phyloP scores from a whole-genome alignment of 2,329 filamentous ascomycete species.

The Chaetomium globosum region DNA sequence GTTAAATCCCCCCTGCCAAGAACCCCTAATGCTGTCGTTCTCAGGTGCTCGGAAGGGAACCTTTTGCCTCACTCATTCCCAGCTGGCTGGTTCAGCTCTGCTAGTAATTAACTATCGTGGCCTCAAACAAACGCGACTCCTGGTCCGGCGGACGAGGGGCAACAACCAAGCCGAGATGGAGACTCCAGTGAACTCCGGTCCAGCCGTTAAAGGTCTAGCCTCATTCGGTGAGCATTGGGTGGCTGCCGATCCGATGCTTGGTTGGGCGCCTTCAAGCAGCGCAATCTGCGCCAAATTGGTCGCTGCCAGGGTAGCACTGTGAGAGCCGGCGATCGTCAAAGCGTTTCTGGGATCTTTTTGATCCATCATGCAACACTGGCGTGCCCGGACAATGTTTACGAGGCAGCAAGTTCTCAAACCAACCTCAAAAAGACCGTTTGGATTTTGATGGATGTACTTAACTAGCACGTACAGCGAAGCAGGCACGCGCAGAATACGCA shows the following conservation, averaged over 20 bases:
- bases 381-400: neutral
- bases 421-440: neutral
- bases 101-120: neutral
- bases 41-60: no score
- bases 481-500: no score
- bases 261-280: neutral
- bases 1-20: neutral
- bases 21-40: no score
- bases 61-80: neutral
- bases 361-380: neutral
- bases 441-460: neutral
- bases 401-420: neutral
- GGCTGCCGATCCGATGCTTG: slow-evolving; percentile 21
- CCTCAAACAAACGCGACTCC: neutral
- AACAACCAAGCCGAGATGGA: neutral
- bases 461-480: neutral
- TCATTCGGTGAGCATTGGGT: slow-evolving; percentile 2
- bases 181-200: neutral
- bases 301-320: neutral
- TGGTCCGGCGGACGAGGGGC: neutral
- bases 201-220: slow-evolving; percentile 4
- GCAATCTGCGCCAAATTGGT: slow-evolving; percentile 10
- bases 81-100: neutral
- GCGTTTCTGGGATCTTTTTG: neutral
- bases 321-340: neutral